These are phyloP conservation scores for Chaetomiaceae sp. DNA, from an alignment of 2,329 filamentous ascomycete genomes.

Conservation along the genomic window DNA sequence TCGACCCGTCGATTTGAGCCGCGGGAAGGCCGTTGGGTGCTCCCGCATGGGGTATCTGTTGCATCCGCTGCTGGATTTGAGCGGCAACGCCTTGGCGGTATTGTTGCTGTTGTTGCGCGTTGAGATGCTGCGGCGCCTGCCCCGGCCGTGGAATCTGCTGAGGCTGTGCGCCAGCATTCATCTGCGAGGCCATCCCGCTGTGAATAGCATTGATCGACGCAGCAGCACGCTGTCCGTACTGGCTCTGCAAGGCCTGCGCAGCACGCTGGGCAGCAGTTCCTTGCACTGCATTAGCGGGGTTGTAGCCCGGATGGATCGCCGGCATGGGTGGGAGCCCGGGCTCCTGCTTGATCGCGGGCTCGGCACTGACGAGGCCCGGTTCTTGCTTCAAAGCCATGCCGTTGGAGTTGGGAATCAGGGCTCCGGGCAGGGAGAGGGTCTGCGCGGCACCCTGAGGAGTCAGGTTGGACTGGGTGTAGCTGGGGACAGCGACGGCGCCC, in stretches of 20 bases:
- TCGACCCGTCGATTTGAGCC: constrained; percentile 71
- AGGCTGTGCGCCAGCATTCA: constrained; percentile 8
- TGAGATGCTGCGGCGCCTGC: constrained; percentile 27
- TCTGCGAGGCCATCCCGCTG: constrained; percentile 30
- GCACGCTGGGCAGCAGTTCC: constrained; percentile 48
- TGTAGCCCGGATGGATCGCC: constrained; percentile 30
- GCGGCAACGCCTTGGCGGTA: constrained; percentile 31
- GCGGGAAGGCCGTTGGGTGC: constrained; percentile 35
- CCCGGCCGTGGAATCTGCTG: constrained; percentile 19
- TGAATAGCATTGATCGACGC: constrained; percentile 61
- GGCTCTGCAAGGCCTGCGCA: constrained; percentile 48
- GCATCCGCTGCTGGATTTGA: constrained; percentile 30
- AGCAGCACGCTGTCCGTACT: constrained; percentile 58
- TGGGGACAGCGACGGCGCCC: too few relatives aligned
- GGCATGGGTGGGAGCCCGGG: constrained; percentile 29
- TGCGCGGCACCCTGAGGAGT: constrained; percentile 30
- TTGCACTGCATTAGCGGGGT: constrained; percentile 27
- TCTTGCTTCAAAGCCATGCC: constrained; percentile 24
- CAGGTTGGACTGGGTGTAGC: constrained; percentile 32
- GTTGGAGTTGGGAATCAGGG: constrained; percentile 29
- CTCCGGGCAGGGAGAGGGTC: constrained; percentile 24
- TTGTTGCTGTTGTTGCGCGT: constrained; percentile 31
- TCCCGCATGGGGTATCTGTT: constrained; percentile 31
- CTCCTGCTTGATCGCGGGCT: constrained; percentile 45
- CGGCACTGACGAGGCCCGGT: constrained; percentile 33